Percentiles rank a stretch among this genome's conserved stretches.
phyloP scores from a whole-genome alignment of 2,329 filamentous ascomycete genomes.

The Gnomoniopsis sp. region DNA sequence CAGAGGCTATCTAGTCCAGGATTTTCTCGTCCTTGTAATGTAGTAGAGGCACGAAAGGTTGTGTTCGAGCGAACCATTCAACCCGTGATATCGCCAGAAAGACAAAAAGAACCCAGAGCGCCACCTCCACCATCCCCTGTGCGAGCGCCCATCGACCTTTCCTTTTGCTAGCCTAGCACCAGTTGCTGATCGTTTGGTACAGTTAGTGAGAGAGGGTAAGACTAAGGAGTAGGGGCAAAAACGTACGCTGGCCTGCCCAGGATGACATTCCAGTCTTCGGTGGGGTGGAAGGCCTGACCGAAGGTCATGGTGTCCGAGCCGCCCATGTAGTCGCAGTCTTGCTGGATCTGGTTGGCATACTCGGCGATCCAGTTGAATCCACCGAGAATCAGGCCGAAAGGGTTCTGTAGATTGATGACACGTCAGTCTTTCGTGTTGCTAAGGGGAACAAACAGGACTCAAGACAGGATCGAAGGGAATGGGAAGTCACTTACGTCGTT shows the following conservation, averaged over 20 bases:
- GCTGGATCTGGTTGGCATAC: not conserved
- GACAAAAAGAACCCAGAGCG: too few species aligned
- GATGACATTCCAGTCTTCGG: conserved; percentile 1
- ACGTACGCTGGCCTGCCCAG: not conserved
- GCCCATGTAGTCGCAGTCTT: not conserved
- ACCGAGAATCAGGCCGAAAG: not conserved
- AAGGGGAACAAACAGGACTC: not conserved
- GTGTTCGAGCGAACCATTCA: too few species aligned
- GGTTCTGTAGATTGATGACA: not conserved
- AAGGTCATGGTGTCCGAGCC: not conserved
- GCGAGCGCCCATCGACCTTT: not conserved
- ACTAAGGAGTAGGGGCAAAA: not conserved
- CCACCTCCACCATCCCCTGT: too few species aligned
- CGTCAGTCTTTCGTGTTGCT: not conserved
- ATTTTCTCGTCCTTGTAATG: too few species aligned
- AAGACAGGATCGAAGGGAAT: not conserved
- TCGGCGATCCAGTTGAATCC: conserved; percentile 2
- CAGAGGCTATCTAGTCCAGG: too few species aligned
- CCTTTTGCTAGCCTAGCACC: not conserved
- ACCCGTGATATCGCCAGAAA: not conserved
- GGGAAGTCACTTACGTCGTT: conserved; percentile 21
- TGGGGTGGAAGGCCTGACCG: conserved; percentile 1
- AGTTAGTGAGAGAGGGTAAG: not conserved
- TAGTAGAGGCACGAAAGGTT: too few species aligned
- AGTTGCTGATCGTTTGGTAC: not conserved